phyloP scores from a whole-genome alignment of 139 green algal genomes.

The Nannochloris sp. region DNA sequence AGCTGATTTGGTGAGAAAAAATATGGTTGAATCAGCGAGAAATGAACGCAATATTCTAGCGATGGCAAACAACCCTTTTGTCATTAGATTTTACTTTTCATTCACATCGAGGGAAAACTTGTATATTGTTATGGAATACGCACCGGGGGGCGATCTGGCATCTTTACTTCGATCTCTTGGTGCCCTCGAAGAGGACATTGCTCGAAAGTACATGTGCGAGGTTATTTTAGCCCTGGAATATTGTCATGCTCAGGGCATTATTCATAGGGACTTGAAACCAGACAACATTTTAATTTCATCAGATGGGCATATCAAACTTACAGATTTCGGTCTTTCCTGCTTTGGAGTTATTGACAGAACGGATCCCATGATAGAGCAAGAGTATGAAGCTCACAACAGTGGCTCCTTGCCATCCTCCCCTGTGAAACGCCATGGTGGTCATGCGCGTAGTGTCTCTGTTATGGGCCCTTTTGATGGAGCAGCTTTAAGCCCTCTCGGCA shows the following conservation, averaged over 20 bases:
- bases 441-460: not conserved
- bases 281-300: constrained; percentile 91
- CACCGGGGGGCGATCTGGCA: constrained; percentile 77
- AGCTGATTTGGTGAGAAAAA: constrained; percentile 87
- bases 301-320: constrained; percentile 90
- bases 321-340: constrained; percentile 85
- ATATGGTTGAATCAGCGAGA: constrained; percentile 82
- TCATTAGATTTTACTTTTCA: constrained; percentile 85
- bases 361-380: constrained; percentile 26
- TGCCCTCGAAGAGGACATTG: constrained; percentile 69
- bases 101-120: constrained; percentile 86
- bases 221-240: constrained; percentile 90
- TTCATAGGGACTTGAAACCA: constrained; percentile 93
- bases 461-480: not conserved
- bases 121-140: constrained; percentile 98
- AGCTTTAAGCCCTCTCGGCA: constrained; percentile 18
- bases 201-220: constrained; percentile 82
- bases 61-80: constrained; percentile 78
- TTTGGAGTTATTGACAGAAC: constrained; percentile 71
- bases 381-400: not conserved
- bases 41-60: constrained; percentile 92
- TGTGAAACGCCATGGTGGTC: not conserved
- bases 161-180: constrained; percentile 71
- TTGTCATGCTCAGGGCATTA: constrained; percentile 82
- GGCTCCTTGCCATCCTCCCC: constrained; percentile 10